phyloP scores from a whole-genome alignment of 2,329 filamentous ascomycete genomes.

The Aspergillus pseudonomiae region DNA sequence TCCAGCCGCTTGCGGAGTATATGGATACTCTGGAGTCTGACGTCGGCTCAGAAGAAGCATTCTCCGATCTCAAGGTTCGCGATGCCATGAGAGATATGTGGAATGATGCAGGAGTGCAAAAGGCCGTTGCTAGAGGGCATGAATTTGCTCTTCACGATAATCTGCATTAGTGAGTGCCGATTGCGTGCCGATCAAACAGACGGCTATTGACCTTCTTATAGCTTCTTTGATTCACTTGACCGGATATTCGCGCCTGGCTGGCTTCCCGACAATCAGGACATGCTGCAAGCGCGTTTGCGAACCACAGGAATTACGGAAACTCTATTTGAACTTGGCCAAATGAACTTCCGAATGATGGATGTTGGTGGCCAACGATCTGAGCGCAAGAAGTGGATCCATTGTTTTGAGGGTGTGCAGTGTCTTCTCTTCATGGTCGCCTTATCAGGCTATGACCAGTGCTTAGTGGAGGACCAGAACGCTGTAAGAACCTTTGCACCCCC shows the following conservation, averaged over 20 bases:
- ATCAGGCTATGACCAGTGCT: constrained; percentile 92
- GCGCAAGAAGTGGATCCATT: constrained; percentile 97
- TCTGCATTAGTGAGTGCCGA: constrained; percentile 74
- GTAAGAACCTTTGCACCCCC: constrained; percentile 58
- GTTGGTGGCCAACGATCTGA: constrained; percentile 90
- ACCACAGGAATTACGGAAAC: constrained; percentile 97
- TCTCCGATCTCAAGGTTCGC: constrained; percentile 66
- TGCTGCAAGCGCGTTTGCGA: constrained; percentile 83
- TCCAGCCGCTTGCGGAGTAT: constrained; percentile 74
- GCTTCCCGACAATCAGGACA: constrained; percentile 90
- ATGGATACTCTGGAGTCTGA: constrained; percentile 76
- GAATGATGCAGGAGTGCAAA: constrained; percentile 79
- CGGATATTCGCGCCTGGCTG: constrained; percentile 76
- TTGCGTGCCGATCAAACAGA: constrained; percentile 8
- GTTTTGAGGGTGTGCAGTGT: constrained; percentile 91
- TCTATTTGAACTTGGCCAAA: constrained; percentile 84
- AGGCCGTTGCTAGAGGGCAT: constrained; percentile 89
- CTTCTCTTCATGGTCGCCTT: constrained; percentile 92
- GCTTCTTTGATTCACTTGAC: constrained; percentile 81
- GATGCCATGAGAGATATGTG: constrained; percentile 81
- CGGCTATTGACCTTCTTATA: constrained; percentile 41
- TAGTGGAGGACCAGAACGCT: constrained; percentile 94
- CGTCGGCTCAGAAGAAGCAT: constrained; percentile 76
- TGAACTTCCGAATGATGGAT: constrained; percentile 97
- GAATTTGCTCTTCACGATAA: constrained; percentile 98